A percentile compares a stretch with the other conserved stretches of the same genome.
phyloP scores from a whole-genome alignment of 331 rosid species.

The Saraca asoca region DNA sequence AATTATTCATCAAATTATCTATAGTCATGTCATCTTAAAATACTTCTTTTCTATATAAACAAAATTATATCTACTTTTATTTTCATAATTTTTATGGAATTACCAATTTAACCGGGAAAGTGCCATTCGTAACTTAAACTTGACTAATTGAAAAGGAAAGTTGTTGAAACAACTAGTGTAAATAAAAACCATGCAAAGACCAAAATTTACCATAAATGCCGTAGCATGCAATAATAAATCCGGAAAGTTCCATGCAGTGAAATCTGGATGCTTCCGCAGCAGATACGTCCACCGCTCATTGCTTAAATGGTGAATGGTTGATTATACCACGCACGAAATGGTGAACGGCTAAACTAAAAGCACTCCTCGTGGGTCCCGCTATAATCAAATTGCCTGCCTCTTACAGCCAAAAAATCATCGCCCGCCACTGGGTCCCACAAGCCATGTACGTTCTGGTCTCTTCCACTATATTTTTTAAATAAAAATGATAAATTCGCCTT shows the following conservation, averaged over 20 bases:
- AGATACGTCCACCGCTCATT: background rate
- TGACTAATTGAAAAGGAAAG: too few relatives aligned
- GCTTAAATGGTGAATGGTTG: constrained; percentile 20
- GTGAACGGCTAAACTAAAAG: constrained; percentile 24
- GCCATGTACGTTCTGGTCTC: background rate
- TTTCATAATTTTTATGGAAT: too few relatives aligned
- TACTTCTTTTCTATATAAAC: too few relatives aligned
- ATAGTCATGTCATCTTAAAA: too few relatives aligned
- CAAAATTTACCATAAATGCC: background rate
- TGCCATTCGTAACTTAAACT: too few relatives aligned
- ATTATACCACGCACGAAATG: constrained; percentile 18
- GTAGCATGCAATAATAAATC: constrained; percentile 1
- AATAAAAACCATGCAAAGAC: background rate
- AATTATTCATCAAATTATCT: too few relatives aligned
- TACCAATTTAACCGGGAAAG: too few relatives aligned
- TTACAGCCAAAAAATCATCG: constrained; percentile 38
- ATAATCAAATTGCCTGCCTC: background rate
- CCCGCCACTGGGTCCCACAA: constrained; percentile 33
- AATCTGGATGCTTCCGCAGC: constrained; percentile 16
- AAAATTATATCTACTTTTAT: too few relatives aligned
- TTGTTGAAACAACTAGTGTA: background rate
- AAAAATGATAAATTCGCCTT: too few relatives aligned
- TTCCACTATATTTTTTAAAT: too few relatives aligned
- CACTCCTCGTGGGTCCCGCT: constrained; percentile 12
- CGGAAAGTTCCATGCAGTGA: background rate